Evolutionary conservation across 306 rosid genomes (phyloP).

Genomic region (Casuarina equisetifolia): DNA sequence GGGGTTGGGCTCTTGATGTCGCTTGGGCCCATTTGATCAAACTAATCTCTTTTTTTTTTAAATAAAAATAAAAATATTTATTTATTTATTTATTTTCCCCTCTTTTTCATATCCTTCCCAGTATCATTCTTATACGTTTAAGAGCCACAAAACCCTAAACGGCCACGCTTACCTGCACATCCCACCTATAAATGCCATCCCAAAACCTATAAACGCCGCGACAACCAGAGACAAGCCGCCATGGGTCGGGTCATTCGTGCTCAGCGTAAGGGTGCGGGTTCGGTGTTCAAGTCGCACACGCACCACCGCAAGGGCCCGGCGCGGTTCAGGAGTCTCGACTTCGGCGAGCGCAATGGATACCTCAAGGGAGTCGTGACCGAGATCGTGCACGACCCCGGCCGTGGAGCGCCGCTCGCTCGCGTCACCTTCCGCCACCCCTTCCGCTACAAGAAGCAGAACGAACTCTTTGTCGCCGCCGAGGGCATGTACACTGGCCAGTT

Average conservation of each 20-base stretch:
- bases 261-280: slow-evolving; percentile 55
- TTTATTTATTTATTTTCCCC: too few species aligned
- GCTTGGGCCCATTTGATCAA: too few species aligned
- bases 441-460: slow-evolving; percentile 45
- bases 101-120: too few species aligned
- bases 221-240: background rate
- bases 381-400: slow-evolving; percentile 44
- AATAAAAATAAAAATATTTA: too few species aligned
- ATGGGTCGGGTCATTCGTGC: slow-evolving; percentile 50
- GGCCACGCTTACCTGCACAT: too few species aligned
- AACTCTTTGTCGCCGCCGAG: slow-evolving; percentile 46
- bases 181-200: too few species aligned
- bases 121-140: too few species aligned
- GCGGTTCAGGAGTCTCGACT: slow-evolving; percentile 43
- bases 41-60: too few species aligned
- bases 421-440: slow-evolving; percentile 46
- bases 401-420: slow-evolving; percentile 44
- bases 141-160: too few species aligned
- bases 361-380: slow-evolving; percentile 44
- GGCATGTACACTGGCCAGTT: slow-evolving; percentile 46
- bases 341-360: slow-evolving; percentile 45
- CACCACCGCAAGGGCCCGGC: slow-evolving; percentile 46
- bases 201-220: background rate
- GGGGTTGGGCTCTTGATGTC: too few species aligned
- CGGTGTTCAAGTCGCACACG: slow-evolving; percentile 50